These are phyloP conservation scores for Exophiala sideris DNA, from an alignment of 2,329 filamentous ascomycete genomes.

Conservation along the genomic window DNA sequence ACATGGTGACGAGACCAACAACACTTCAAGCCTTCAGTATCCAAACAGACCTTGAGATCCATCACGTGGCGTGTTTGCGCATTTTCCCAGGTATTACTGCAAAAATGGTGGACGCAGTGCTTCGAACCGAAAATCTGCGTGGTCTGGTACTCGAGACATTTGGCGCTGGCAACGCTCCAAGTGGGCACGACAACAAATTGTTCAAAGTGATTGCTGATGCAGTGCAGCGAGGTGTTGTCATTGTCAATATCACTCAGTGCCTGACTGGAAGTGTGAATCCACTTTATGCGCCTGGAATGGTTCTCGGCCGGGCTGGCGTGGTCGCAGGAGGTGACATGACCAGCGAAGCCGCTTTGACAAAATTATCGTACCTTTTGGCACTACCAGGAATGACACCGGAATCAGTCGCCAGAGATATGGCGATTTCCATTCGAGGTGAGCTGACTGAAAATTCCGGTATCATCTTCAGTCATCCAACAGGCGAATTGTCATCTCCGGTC, in stretches of 20 bases:
- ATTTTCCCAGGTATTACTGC: constrained; percentile 91
- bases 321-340: constrained; percentile 69
- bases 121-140: constrained; percentile 70
- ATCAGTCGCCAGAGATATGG: constrained; percentile 69
- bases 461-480: constrained; percentile 68
- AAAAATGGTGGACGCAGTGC: constrained; percentile 85
- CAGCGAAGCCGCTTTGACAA: constrained; percentile 84
- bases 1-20: constrained; percentile 69
- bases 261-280: constrained; percentile 69
- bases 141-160: constrained; percentile 89
- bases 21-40: constrained; percentile 71
- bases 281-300: constrained; percentile 73
- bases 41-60: constrained; percentile 72
- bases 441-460: constrained; percentile 72
- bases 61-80: constrained; percentile 84
- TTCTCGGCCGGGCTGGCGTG: constrained; percentile 76
- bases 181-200: constrained; percentile 73
- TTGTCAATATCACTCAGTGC: constrained; percentile 91
- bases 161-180: constrained; percentile 86
- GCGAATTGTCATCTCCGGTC: constrained; percentile 53
- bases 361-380: constrained; percentile 80
- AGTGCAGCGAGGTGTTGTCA: constrained; percentile 74
- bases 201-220: constrained; percentile 74
- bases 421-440: constrained; percentile 74
- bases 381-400: constrained; percentile 60